Percentiles rank a stretch among this genome's conserved stretches.
phyloP scores from a whole-genome alignment of 1,284 basidiomycete genomes.

The Neonothopanus nambi region DNA sequence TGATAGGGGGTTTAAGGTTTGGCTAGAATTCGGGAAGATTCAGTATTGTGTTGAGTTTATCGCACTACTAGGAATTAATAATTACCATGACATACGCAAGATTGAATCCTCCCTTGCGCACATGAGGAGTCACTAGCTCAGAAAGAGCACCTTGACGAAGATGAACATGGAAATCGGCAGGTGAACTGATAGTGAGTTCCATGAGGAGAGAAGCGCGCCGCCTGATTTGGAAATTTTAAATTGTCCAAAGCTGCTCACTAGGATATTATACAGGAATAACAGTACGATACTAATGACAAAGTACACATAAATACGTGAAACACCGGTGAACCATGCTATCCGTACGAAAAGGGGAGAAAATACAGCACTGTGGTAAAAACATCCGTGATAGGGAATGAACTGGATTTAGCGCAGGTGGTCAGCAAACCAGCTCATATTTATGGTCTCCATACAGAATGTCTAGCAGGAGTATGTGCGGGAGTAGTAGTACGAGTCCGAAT shows the following conservation, averaged over 20 bases:
- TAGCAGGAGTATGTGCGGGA: slow-evolving; percentile 31
- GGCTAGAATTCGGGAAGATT: slow-evolving; percentile 55
- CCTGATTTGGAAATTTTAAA: no score
- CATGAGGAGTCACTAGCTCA: slow-evolving; percentile 88
- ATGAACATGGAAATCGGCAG: slow-evolving; percentile 97
- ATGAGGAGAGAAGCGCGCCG: slow-evolving; percentile 30
- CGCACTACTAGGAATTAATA: not conserved
- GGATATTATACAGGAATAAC: not conserved
- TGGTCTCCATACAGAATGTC: slow-evolving; percentile 44
- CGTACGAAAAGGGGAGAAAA: not conserved
- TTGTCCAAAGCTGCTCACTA: no score
- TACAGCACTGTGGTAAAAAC: not conserved
- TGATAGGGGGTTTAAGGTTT: slow-evolving; percentile 93
- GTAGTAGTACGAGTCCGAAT: slow-evolving; percentile 28
- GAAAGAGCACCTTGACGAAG: slow-evolving; percentile 87
- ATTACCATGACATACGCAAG: slow-evolving; percentile 96
- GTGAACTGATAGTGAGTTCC: slow-evolving; percentile 61
- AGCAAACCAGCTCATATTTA: slow-evolving; percentile 21
- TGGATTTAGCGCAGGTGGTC: not conserved
- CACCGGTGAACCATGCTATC: not conserved
- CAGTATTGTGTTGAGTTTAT: slow-evolving; percentile 7
- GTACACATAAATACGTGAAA: not conserved
- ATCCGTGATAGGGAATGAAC: not conserved
- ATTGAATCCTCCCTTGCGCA: slow-evolving; percentile 85
- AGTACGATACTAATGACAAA: not conserved